Base-by-base conservation (phyloP, 2,329 filamentous ascomycete genomes). In the Colletotrichum viniferum region DNA sequence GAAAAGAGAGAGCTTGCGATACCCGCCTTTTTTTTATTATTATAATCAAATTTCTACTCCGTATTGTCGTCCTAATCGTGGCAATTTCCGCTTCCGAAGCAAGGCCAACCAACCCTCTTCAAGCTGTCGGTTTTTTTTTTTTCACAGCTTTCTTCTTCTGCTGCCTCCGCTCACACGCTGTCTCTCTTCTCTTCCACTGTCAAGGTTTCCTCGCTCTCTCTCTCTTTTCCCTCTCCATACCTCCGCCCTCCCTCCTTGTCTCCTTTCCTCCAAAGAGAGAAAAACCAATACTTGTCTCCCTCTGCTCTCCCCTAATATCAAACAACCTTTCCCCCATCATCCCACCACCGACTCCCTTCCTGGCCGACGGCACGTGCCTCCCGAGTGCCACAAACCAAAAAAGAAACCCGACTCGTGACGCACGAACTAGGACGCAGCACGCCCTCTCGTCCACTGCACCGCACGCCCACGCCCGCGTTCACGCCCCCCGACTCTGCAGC, bases 21-120 rank as follows among this genome's bases (percentile, higher is more conserved):
- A 73, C 73, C 73, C 73, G 73, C 73, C 73, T 73, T 76, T 76
- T 74, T 32, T 34, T 60, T 30, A 72, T 55, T 64, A 32, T 69
- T 36, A 64, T 64, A 73, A 69, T 75, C 63, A 73, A 75, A 75
- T 48, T 36, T 64, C 63, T 64, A 56, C 70, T 63, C 61, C 61
- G 61, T 38, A 26, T 21, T 56, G 21, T 76, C 28, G 63, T 73
- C 13, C 38, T 32, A 48, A 38, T 58, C 64, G 58, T 69, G 73
- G 63, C 70, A 76, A 76, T 73, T 73, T 76, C 56, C 58, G 63
- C 56, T 34, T 36, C 69, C 62, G 61, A 72, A 52, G 24, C 16
- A 32, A 12, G 24, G 34, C 14, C 34, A 65, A 8, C 24, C 24
- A 32, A 61, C 26, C 24, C 36, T 52, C 56, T 52, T 36, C 61